Evolutionary conservation across 352 stramenopile genomes (phyloP).

Genomic region (Thalassiosira mediterranea): DNA sequence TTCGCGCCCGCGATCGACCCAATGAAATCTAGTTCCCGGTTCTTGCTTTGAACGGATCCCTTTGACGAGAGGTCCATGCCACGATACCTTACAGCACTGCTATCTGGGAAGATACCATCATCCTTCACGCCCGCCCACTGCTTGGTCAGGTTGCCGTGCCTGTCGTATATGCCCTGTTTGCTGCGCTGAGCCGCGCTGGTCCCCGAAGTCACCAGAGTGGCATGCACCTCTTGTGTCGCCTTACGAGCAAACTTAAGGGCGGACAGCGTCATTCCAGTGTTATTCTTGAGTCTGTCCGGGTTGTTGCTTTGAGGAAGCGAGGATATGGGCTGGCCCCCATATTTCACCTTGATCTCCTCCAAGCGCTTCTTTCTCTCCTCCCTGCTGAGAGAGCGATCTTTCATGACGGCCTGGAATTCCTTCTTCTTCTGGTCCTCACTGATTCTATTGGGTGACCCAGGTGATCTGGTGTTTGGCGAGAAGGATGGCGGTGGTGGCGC

Average conservation of each 20-base stretch:
- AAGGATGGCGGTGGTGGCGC: too few relatives aligned
- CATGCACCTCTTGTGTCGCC: slow-evolving; percentile 4
- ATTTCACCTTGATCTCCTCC: slow-evolving; percentile 27
- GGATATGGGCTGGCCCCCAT: too few relatives aligned
- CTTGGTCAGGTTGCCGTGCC: background rate
- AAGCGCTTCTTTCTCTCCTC: slow-evolving; percentile 14
- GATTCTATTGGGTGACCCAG: too few relatives aligned
- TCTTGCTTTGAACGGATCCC: background rate
- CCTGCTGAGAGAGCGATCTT: slow-evolving; percentile 18
- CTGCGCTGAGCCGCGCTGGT: too few relatives aligned
- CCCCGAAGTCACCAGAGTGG: background rate
- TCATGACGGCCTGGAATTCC: slow-evolving; percentile 23
- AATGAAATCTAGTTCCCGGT: background rate
- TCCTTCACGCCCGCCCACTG: too few relatives aligned
- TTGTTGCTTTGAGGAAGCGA: background rate
- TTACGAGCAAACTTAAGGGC: background rate
- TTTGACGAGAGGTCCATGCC: background rate
- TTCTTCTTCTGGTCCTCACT: too few relatives aligned
- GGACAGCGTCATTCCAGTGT: background rate
- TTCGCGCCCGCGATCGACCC: background rate
- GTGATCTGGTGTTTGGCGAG: too few relatives aligned
- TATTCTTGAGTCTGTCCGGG: background rate
- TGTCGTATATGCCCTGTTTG: background rate
- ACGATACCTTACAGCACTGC: too few relatives aligned
- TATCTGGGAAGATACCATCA: too few relatives aligned